Conservation (phyloP, 345 rosid genomes). For the Barbarea vulgaris region DNA sequence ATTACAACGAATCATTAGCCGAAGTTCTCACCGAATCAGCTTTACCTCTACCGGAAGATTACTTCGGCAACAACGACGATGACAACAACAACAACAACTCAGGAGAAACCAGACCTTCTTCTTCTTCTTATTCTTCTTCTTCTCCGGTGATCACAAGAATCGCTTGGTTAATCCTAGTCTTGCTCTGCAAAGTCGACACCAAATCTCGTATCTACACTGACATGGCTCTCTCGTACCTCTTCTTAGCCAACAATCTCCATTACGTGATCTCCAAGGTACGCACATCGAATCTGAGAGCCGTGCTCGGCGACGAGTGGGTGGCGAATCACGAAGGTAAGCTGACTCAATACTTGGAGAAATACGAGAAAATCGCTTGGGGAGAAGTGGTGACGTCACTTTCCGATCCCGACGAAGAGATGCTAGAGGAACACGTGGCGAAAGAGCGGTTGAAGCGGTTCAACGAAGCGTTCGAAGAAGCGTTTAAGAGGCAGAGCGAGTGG, state of each 20-base stretch:
- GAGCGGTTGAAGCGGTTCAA: slow-evolving; percentile 56
- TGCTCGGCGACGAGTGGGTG: slow-evolving; percentile 71
- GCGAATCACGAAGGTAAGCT: slow-evolving; percentile 57
- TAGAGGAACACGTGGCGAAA: slow-evolving; percentile 37
- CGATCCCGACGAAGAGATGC: slow-evolving; percentile 19
- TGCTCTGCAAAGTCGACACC: slow-evolving; percentile 79
- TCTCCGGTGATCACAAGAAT: slow-evolving; percentile 51
- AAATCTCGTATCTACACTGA: slow-evolving; percentile 62
- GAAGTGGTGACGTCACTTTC: slow-evolving; percentile 55
- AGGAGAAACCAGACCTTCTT: neutral
- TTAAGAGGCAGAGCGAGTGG: slow-evolving; percentile 61
- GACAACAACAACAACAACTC: neutral
- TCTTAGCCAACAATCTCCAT: slow-evolving; percentile 76
- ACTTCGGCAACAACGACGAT: slow-evolving; percentile 31
- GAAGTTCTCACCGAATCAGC: slow-evolving; percentile 54
- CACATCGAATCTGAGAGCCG: slow-evolving; percentile 49
- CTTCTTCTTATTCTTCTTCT: slow-evolving; percentile 34
- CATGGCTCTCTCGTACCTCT: slow-evolving; percentile 65
- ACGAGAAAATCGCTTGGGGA: slow-evolving; percentile 73
- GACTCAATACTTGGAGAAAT: slow-evolving; percentile 58
- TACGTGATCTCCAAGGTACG: slow-evolving; percentile 71
- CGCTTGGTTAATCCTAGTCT: slow-evolving; percentile 68
- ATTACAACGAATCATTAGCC: slow-evolving; percentile 53
- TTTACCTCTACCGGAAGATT: slow-evolving; percentile 51
- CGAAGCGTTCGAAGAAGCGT: slow-evolving; percentile 57